Evolutionary conservation across 257 asterid genomes (phyloP).

Genomic region (Salvia rosmarinus): DNA sequence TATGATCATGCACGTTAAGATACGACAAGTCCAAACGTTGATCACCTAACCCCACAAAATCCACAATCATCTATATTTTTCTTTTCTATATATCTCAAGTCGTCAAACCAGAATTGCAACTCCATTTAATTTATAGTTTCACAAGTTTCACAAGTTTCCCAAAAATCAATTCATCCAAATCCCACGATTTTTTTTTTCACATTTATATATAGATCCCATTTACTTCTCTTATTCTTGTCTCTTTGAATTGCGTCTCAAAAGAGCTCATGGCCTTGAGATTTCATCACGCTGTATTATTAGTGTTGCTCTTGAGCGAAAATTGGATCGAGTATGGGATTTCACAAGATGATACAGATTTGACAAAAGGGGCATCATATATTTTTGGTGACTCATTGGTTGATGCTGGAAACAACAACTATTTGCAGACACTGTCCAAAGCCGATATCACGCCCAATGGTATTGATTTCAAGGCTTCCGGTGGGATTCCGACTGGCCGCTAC

Average conservation of each 20-base stretch:
- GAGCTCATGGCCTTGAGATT: constrained; percentile 45
- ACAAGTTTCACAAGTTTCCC: too few relatives aligned
- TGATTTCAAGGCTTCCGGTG: constrained; percentile 81
- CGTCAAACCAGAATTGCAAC: constrained; percentile 51
- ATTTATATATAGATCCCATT: too few relatives aligned
- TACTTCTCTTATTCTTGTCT: neutral
- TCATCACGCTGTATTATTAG: constrained; percentile 16
- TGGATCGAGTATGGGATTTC: constrained; percentile 35
- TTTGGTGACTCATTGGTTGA: constrained; percentile 94
- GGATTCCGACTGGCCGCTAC: constrained; percentile 82
- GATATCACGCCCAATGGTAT: constrained; percentile 76
- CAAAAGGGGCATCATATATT: constrained; percentile 68
- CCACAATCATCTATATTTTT: neutral
- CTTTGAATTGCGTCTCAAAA: neutral
- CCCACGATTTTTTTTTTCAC: too few relatives aligned
- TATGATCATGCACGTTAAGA: constrained; percentile 53
- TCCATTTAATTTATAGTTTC: constrained; percentile 28
- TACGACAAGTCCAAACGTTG: constrained; percentile 43
- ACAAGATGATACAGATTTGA: constrained; percentile 46
- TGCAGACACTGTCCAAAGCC: constrained; percentile 75
- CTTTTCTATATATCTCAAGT: neutral
- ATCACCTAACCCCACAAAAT: constrained; percentile 66
- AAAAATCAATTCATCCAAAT: neutral
- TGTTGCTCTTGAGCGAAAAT: constrained; percentile 34
- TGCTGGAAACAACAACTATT: constrained; percentile 88